Conservation (phyloP, 345 rosid species). For the Toxicodendron radicans region DNA sequence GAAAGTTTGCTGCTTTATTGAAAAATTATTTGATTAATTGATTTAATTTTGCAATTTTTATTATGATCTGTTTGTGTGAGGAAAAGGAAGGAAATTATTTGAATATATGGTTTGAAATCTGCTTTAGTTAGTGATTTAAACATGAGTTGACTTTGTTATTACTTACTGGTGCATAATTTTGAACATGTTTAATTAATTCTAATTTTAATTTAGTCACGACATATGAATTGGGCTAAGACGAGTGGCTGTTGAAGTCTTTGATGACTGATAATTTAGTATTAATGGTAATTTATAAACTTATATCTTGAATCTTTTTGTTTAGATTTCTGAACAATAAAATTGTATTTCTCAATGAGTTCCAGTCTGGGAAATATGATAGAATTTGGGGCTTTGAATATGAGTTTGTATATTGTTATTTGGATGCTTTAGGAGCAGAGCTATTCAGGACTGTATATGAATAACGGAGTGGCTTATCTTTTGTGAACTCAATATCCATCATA, state of each 20-base stretch:
- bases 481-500: conserved; percentile 16
- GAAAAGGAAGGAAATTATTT: not conserved
- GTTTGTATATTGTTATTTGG: conserved; percentile 20
- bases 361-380: not conserved
- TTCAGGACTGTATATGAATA: conserved; percentile 29
- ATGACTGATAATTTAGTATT: not conserved
- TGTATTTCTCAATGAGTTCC: too few species aligned
- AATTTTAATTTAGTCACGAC: not conserved
- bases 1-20: not conserved
- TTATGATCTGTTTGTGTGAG: not conserved
- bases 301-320: not conserved
- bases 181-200: not conserved
- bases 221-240: not conserved
- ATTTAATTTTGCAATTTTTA: not conserved
- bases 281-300: not conserved
- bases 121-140: not conserved
- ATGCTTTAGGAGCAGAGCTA: conserved; percentile 31
- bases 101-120: not conserved
- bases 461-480: conserved; percentile 27
- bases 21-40: not conserved
- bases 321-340: not conserved
- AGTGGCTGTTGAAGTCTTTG: not conserved
- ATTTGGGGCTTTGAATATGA: not conserved
- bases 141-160: not conserved
- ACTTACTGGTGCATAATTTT: not conserved